Conservation (phyloP, 441 rosid genomes). For the Arabidopsis hybrid region DNA sequence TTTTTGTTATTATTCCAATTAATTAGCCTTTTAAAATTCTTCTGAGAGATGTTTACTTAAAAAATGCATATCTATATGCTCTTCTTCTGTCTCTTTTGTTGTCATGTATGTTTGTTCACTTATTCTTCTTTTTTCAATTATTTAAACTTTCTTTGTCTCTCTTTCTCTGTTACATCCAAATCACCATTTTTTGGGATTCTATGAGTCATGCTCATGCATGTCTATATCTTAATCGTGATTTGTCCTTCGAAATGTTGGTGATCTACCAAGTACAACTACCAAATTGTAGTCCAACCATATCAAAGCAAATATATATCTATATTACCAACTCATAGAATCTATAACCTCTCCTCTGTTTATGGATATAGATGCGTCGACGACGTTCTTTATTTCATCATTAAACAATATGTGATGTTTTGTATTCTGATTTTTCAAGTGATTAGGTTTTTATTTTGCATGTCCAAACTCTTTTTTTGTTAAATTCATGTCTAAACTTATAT, state of each 20-base stretch:
- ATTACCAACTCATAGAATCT: not conserved
- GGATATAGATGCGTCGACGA: constrained; percentile 27
- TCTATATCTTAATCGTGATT: constrained; percentile 16
- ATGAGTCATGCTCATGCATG: not conserved
- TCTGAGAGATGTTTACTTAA: too few relatives aligned
- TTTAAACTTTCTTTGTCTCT: constrained; percentile 8
- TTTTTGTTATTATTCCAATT: too few relatives aligned
- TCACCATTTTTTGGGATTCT: not conserved
- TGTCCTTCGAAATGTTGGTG: constrained; percentile 25
- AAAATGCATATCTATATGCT: not conserved
- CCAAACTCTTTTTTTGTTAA: not conserved
- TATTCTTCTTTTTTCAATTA: not conserved
- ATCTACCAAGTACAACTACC: constrained; percentile 13
- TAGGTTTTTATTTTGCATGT: constrained; percentile 10
- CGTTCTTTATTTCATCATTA: constrained; percentile 13
- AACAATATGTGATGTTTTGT: not conserved
- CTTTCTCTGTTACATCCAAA: not conserved
- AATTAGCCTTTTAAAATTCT: too few relatives aligned
- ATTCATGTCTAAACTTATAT: not conserved
- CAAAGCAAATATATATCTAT: not conserved
- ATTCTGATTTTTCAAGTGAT: constrained; percentile 4
- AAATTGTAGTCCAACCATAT: constrained; percentile 12
- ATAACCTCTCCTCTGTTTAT: constrained; percentile 24
- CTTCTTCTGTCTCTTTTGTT: not conserved
- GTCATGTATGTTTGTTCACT: too few relatives aligned